Base-by-base conservation (phyloP, 352 stramenopile genomes). In the Globisporangium camurandrum region DNA sequence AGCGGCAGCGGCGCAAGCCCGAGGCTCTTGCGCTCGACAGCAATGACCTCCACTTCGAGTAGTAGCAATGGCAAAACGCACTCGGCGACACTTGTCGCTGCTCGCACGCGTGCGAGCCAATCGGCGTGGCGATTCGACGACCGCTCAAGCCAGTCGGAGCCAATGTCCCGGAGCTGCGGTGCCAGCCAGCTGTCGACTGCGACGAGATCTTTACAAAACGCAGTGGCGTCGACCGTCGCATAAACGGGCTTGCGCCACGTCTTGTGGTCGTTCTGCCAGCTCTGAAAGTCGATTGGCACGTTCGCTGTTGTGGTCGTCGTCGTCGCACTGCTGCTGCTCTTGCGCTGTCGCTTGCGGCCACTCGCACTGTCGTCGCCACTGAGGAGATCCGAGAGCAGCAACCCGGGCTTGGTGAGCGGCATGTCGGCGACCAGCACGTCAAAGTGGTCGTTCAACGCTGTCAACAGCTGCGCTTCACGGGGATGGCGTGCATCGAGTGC, bases 381-480 rank as follows among this genome's bases (percentile, higher is more conserved):
- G 10, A 84, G 41, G 8, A 91, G 31, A 45, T 92, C 78, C 10
- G 80, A 83, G 28, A 92, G 81, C 16, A 89, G 56, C n/a, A 89
- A 55, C 0, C 77, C 75, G 7, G 80, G 71, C 56, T 87, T 89
- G 1, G 74, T 79, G 28, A 80, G 49, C 4, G 80, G 80, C 80
- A 92, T 88, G 14, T 86, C 74, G 7, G 59, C 54, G 5, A 64
- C 61, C 36, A 88, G 65, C 23, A 71, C 41, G 4, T 86, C 70
- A 48, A 88, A 75, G 36, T 86, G 71, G 6, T 93, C 81, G 23
- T 59, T 69, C 33, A 93, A 45, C 19, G 74, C 62, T 3, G 57
- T 57, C 16, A 66, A 62, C 37, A 90, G 49, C 24, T 70, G 61
- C 11, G 59, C 65, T 54, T 92, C 80, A 7, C 70, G 66, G 28